These are phyloP conservation scores for Apophysomyces elegans DNA, from an alignment of 371 early-diverging fungal genomes.

Conservation along the genomic window DNA sequence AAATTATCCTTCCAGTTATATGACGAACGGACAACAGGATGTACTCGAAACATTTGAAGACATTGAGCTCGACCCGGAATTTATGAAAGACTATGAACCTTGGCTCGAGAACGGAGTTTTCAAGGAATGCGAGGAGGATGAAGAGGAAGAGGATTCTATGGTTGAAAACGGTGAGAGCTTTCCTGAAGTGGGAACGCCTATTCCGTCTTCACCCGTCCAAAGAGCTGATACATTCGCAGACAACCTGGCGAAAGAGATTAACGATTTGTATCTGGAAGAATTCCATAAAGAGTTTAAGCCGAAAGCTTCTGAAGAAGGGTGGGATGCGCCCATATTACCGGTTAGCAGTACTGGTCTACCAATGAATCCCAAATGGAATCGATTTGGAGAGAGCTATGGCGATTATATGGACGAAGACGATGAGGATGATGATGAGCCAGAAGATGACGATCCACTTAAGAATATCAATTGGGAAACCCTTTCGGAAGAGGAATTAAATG, in stretches of 20 bases:
- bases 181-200: slow-evolving; percentile 8
- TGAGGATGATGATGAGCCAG: slow-evolving; percentile 30
- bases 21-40: slow-evolving; percentile 20
- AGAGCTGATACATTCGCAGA: slow-evolving; percentile 22
- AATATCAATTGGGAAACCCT: slow-evolving; percentile 44
- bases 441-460: slow-evolving; percentile 33
- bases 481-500: slow-evolving; percentile 44
- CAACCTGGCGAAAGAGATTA: slow-evolving; percentile 24
- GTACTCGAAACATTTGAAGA: slow-evolving; percentile 26
- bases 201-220: slow-evolving; percentile 18
- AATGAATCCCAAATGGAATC: background rate
- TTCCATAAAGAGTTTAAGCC: slow-evolving; percentile 29
- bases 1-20: background rate
- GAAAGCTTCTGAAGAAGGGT: slow-evolving; percentile 23
- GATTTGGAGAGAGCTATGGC: slow-evolving; percentile 5
- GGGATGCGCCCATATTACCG: slow-evolving; percentile 28
- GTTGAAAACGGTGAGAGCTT: too few species aligned
- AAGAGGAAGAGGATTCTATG: slow-evolving; percentile 4
- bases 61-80: slow-evolving; percentile 50
- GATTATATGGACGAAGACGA: background rate
- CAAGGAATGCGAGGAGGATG: slow-evolving; percentile 24
- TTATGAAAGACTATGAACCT: slow-evolving; percentile 62
- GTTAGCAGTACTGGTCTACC: background rate
- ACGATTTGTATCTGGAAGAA: slow-evolving; percentile 35
- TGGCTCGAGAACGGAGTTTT: slow-evolving; percentile 73